Evolutionary conservation across 2,329 filamentous ascomycete species (phyloP).

Genomic region (Aplosporella prunicola): DNA sequence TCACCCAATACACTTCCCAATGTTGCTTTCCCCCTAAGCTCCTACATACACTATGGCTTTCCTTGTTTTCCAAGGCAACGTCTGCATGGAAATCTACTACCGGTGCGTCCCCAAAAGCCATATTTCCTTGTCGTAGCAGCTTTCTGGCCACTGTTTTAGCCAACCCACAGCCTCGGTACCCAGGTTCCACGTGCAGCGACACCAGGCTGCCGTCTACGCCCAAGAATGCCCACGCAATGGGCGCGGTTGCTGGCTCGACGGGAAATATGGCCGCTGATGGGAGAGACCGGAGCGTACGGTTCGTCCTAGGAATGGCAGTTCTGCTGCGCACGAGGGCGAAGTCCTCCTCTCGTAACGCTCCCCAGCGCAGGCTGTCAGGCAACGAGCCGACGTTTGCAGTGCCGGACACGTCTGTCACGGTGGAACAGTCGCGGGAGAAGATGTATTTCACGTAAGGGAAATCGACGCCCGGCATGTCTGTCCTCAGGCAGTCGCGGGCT

Average conservation of each 20-base stretch:
- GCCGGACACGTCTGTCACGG: too few relatives aligned
- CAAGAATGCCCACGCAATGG: slow-evolving; percentile 56
- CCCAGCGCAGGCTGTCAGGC: slow-evolving; percentile 48
- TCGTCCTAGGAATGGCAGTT: slow-evolving; percentile 46
- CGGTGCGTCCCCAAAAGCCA: slow-evolving; percentile 11
- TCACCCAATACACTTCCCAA: slow-evolving; percentile 52
- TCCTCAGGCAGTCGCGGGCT: slow-evolving; percentile 17
- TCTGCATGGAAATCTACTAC: slow-evolving; percentile 38
- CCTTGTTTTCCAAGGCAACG: slow-evolving; percentile 50
- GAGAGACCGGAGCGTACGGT: slow-evolving; percentile 34
- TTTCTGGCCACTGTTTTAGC: slow-evolving; percentile 53
- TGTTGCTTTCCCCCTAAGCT: slow-evolving; percentile 48
- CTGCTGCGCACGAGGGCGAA: slow-evolving; percentile 46
- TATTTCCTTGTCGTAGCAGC: slow-evolving; percentile 41
- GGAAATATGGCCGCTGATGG: slow-evolving; percentile 32
- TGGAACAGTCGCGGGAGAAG: too few relatives aligned
- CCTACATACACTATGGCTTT: slow-evolving; percentile 53
- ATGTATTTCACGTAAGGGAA: slow-evolving; percentile 47
- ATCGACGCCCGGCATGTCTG: slow-evolving; percentile 23
- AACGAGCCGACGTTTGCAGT: too few relatives aligned
- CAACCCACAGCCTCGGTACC: slow-evolving; percentile 52
- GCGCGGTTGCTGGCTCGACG: slow-evolving; percentile 22
- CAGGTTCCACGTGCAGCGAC: slow-evolving; percentile 50
- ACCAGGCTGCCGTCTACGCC: slow-evolving; percentile 54
- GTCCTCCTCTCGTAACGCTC: slow-evolving; percentile 42